Percentiles rank a stretch among this genome's conserved stretches.
phyloP scores from a whole-genome alignment of 2,329 filamentous ascomycete genomes.

The Chrysosporium queenslandicum region DNA sequence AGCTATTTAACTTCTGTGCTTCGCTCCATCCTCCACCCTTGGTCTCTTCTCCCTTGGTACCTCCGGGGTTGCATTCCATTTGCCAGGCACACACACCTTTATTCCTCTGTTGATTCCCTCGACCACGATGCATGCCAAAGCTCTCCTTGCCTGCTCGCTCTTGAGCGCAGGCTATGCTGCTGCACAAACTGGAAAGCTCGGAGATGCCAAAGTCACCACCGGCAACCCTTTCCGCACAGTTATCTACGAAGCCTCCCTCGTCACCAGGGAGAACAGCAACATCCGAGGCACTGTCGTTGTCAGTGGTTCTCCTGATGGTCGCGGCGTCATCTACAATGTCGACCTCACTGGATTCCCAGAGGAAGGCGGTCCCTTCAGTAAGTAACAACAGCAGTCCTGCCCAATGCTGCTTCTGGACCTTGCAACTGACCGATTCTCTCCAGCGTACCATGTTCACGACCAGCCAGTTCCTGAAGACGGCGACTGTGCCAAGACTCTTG shows the following conservation, averaged over 20 bases:
- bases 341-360: conserved; percentile 50
- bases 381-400: conserved; percentile 23
- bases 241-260: conserved; percentile 48
- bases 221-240: conserved; percentile 47
- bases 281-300: conserved; percentile 46
- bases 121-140: conserved; percentile 18
- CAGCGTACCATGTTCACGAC: conserved; percentile 63
- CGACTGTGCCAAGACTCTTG: conserved; percentile 59
- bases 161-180: conserved; percentile 20
- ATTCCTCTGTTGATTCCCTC: background rate
- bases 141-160: conserved; percentile 18
- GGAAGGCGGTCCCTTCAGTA: conserved; percentile 48
- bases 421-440: conserved; percentile 16
- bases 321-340: conserved; percentile 48
- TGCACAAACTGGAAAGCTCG: conserved; percentile 25
- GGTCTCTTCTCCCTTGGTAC: background rate
- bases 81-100: background rate
- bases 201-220: conserved; percentile 43
- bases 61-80: background rate
- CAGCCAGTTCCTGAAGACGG: conserved; percentile 53
- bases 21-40: background rate
- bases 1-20: background rate
- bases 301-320: conserved; percentile 39
- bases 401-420: conserved; percentile 1
- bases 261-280: conserved; percentile 44